Percentiles rank a stretch among this genome's conserved stretches.
Evolutionary conservation across 106 monocot genomes (phyloP).

Genomic region (Xerophyta viscosa): DNA sequence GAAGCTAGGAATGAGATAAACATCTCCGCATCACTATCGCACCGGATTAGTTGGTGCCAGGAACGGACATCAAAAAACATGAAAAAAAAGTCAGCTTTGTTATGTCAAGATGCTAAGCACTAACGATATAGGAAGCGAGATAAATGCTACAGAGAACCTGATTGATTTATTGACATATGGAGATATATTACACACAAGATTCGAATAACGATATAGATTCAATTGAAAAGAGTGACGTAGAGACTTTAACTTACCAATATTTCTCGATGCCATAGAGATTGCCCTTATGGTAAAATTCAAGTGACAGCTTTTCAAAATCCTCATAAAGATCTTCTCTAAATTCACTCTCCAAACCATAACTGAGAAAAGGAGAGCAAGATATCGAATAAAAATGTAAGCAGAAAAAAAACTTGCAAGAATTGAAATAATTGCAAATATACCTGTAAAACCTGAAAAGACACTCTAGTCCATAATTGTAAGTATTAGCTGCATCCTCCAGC

Average conservation of each 20-base stretch:
- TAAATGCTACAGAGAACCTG: too few relatives aligned
- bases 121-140: too few relatives aligned
- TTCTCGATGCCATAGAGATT: constrained; percentile 97
- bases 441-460: constrained; percentile 99
- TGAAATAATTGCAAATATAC: constrained; percentile 11
- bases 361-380: constrained; percentile 8
- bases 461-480: constrained; percentile 86
- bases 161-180: too few relatives aligned
- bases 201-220: too few relatives aligned
- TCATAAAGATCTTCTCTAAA: constrained; percentile 67
- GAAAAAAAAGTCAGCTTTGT: too few relatives aligned
- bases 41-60: too few relatives aligned
- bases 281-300: constrained; percentile 80
- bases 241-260: constrained; percentile 56
- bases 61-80: too few relatives aligned
- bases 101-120: too few relatives aligned
- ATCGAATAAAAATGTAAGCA: neutral
- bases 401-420: too few relatives aligned
- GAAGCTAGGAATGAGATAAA: too few relatives aligned
- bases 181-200: too few relatives aligned
- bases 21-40: too few relatives aligned
- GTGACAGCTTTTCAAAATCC: constrained; percentile 83
- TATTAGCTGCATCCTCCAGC: constrained; percentile 82
- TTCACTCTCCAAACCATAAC: constrained; percentile 96
- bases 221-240: neutral